Conservation (phyloP, 108 stramenopile species). For the Cylindrotheca fusiformis region DNA sequence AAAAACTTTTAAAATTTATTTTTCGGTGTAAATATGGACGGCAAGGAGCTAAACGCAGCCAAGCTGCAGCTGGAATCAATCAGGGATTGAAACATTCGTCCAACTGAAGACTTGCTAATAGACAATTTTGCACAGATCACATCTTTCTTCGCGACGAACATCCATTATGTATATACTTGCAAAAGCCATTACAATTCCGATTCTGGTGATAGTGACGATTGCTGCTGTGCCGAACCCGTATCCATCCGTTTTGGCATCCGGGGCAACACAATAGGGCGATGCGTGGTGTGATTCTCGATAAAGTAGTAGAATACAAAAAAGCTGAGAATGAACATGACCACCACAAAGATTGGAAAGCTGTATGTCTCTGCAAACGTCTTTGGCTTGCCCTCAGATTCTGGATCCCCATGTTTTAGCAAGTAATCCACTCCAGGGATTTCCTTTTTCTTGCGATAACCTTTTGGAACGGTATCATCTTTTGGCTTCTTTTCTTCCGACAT, state of each 20-base stretch:
- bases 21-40: too few relatives aligned
- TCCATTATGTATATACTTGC: too few relatives aligned
- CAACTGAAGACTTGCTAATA: too few relatives aligned
- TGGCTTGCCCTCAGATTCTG: constrained; percentile 17
- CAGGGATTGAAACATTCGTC: too few relatives aligned
- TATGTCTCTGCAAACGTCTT: constrained; percentile 8
- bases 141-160: too few relatives aligned
- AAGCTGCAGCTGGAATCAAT: too few relatives aligned
- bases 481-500: not conserved
- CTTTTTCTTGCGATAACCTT: not conserved
- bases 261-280: not conserved
- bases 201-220: too few relatives aligned
- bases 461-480: not conserved
- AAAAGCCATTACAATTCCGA: too few relatives aligned
- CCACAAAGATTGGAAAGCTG: constrained; percentile 13
- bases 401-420: constrained; percentile 22
- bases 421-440: constrained; percentile 8
- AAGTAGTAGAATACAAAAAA: constrained; percentile 1
- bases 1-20: too few relatives aligned
- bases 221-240: too few relatives aligned
- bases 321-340: constrained; percentile 12
- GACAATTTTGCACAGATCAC: too few relatives aligned
- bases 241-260: not conserved
- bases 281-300: not conserved
- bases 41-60: too few relatives aligned